phyloP scores from a whole-genome alignment of 208 protist genomes.

The Jaenimonas drosophilae region DNA sequence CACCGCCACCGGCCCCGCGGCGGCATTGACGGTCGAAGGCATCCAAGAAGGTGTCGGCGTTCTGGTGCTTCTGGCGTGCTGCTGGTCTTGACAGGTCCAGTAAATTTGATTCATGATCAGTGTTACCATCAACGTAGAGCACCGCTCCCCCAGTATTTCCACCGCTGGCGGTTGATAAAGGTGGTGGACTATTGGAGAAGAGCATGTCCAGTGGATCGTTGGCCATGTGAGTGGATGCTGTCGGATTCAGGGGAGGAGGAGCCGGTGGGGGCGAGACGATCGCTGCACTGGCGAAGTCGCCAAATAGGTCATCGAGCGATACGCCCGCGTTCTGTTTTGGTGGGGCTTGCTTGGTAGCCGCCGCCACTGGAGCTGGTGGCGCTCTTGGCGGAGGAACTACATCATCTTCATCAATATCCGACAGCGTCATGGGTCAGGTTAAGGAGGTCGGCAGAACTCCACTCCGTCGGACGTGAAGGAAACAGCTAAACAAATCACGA shows the following conservation, averaged over 20 bases:
- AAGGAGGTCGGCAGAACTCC: no score
- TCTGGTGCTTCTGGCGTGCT: slow-evolving; percentile 29
- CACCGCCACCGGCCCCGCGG: no score
- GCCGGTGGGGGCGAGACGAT: neutral
- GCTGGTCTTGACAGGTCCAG: slow-evolving; percentile 58
- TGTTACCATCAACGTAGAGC: slow-evolving; percentile 20
- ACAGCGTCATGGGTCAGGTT: slow-evolving; percentile 77
- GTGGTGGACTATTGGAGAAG: no score
- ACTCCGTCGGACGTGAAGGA: no score
- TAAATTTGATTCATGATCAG: slow-evolving; percentile 21
- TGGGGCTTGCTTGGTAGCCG: slow-evolving; percentile 2
- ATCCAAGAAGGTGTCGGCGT: slow-evolving; percentile 49
- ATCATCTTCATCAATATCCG: slow-evolving; percentile 75
- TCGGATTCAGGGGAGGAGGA: neutral
- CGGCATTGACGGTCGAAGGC: slow-evolving; percentile 38
- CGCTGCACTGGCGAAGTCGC: slow-evolving; percentile 7
- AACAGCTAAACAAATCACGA: no score
- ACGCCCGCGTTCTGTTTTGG: slow-evolving; percentile 3
- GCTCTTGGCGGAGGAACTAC: neutral
- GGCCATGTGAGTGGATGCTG: neutral
- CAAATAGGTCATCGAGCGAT: slow-evolving; percentile 59
- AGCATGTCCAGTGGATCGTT: slow-evolving; percentile 19
- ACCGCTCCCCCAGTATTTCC: neutral
- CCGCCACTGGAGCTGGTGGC: slow-evolving; percentile 3
- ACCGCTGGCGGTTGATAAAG: no score